Base-by-base conservation (phyloP, 441 rosid species). In the Corymbia calophylla region DNA sequence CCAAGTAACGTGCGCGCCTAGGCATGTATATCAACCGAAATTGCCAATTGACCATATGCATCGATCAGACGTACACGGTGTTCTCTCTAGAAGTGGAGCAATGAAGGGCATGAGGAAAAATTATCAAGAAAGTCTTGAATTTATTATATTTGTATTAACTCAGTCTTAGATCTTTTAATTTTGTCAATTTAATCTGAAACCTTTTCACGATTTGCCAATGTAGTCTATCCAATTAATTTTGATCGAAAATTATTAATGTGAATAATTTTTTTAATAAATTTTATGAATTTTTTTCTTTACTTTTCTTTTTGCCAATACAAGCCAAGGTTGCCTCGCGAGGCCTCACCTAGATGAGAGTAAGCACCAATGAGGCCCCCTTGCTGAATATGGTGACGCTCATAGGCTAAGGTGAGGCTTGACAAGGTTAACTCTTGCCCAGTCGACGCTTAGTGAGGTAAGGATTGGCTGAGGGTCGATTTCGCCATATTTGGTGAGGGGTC, bases 191-290 rank as follows among this genome's bases (percentile, higher is more conserved):
- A 6, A 23, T 23, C 25, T 9, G 23, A 56, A 58, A 58, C 0
- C 10, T 56, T 58, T 58, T 3, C 14, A 58, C 0, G 62, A 23
- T 23, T 23, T 23, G 4, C 0, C 0, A 58, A 23, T 0, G 25
- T 9, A 56, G 1, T 56, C 0, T 0, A 56, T 56, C 25, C 0
- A 1, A 4, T 8, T 1, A 56, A 56, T 23, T 56, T 56, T 23
- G 9, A 56, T 56, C 2, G 0, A 0, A 58, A 58, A 23, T 58
- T 23, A 0, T 0, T 1, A 1, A 23, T 1, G 3, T 56, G 7
- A 0, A 58, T 0, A 58, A 9, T 4, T 25, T 58, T 25, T 58
- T 25, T 6, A 10, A 2, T 23, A 56, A 56, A 23, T 4, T 25
- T 4, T 58, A 3, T 25, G 2, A 9, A 23, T 23, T 25, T 58